phyloP scores from a whole-genome alignment of 2,329 filamentous ascomycete species.

The Nothomitra cinnamomea region DNA sequence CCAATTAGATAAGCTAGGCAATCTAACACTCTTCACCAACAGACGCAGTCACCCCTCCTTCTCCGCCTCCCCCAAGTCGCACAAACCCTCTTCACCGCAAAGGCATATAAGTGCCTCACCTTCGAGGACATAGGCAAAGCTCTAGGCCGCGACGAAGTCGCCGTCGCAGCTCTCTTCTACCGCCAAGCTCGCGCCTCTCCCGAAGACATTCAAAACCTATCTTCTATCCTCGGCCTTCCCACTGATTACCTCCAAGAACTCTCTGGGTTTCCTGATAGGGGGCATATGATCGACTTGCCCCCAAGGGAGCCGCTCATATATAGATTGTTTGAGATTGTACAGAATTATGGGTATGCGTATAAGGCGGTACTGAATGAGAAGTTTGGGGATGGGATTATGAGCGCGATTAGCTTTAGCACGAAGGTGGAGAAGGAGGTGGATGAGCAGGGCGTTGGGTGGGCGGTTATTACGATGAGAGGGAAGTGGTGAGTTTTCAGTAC shows the following conservation, averaged over 20 bases:
- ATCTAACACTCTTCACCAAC: neutral
- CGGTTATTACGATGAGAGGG: conserved; percentile 64
- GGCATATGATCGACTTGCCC: conserved; percentile 64
- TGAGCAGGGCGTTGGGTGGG: conserved; percentile 64
- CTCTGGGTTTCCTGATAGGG: conserved; percentile 62
- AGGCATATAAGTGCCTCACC: conserved; percentile 54
- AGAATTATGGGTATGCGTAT: conserved; percentile 93
- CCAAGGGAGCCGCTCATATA: conserved; percentile 79
- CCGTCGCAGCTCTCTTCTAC: conserved; percentile 78
- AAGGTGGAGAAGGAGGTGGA: conserved; percentile 91
- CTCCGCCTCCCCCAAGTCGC: conserved; percentile 55
- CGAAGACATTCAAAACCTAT: conserved; percentile 52
- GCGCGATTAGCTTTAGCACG: conserved; percentile 77
- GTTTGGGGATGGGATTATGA: conserved; percentile 91
- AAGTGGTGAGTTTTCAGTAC: conserved; percentile 62
- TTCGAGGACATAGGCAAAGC: conserved; percentile 63
- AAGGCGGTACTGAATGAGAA: conserved; percentile 95
- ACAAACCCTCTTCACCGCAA: conserved; percentile 61
- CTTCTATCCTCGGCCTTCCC: conserved; percentile 44
- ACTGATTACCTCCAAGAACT: conserved; percentile 43
- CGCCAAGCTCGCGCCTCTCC: conserved; percentile 60
- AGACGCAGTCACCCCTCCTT: conserved; percentile 41
- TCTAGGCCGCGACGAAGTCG: conserved; percentile 66
- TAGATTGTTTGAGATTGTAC: conserved; percentile 79
- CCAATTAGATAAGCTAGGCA: no score